Base-by-base conservation (phyloP, 306 rosid genomes). In the Vicia faba region DNA sequence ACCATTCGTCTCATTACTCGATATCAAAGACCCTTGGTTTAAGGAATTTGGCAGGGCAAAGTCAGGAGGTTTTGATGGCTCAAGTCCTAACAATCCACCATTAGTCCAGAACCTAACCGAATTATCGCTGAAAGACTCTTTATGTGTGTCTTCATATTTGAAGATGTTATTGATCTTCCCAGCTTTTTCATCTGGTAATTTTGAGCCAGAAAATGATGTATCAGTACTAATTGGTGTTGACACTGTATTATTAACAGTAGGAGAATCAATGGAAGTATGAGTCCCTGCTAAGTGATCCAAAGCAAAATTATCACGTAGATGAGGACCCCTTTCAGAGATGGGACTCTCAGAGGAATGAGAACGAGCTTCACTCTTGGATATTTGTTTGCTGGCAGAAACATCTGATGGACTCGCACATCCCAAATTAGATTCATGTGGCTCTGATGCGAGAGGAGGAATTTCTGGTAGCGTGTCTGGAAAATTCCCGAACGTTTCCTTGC, bases 1-100 rank as follows among this genome's bases (percentile, higher is more conserved):
- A 68, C 48, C 75, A 61, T 61, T 46, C 44, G 68, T 45, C 60
- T 86, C 86, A 23, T 26, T 61, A 69, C 73, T 76, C 20, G 67
- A 44, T 61, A 70, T 66, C 31, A 61, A 31, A 36, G 83, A 66
- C 35, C 70, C 79, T 64, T 79, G 83, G 53, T 61, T 70, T 54
- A 64, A 62, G 70, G 87, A 75, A 74, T 72, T 82, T 71, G 96
- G 50, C 81, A 70, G 57, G 41, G 72, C 26, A 70, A 85, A 90
- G 73, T 85, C 91, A 50, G 96, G 90, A 70, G 99, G 97, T 74
- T 93, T 93, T 64, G 97, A 88, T 64, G 99, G 99, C 79, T 88
- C 84, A 72, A 93, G 99, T 80, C 99, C 99, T 71, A 93, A 77
- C 41, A 93, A 80, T 76, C 96, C 96, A 79, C 99, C 99, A 70